Evolutionary conservation across 345 rosid genomes (phyloP).

Genomic region (Rhodamnia argentea): DNA sequence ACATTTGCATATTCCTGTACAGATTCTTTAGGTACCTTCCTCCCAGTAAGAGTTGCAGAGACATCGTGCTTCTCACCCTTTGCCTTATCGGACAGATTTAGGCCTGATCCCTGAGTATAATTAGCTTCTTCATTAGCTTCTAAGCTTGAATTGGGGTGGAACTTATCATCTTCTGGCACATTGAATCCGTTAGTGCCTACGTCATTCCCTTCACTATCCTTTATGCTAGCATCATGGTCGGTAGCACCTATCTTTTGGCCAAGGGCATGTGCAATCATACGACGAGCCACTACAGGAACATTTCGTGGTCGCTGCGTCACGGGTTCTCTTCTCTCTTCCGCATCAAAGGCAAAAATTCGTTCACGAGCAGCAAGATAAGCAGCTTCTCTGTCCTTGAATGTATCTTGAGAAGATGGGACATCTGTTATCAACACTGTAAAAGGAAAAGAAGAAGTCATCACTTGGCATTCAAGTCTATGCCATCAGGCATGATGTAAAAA

Average conservation of each 20-base stretch:
- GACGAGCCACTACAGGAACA: constrained; percentile 49
- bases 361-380: constrained; percentile 62
- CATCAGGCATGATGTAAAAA: background rate
- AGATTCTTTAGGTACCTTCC: constrained; percentile 5
- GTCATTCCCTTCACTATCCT: constrained; percentile 8
- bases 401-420: constrained; percentile 17
- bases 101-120: background rate
- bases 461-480: background rate
- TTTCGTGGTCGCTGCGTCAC: constrained; percentile 26
- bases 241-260: constrained; percentile 27
- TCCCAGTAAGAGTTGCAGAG: constrained; percentile 7
- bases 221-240: background rate
- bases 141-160: constrained; percentile 6
- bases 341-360: constrained; percentile 39
- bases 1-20: background rate
- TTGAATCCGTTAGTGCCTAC: background rate
- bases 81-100: background rate
- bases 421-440: constrained; percentile 18
- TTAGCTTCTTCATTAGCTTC: constrained; percentile 6
- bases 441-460: background rate
- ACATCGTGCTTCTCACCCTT: constrained; percentile 1
- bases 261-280: constrained; percentile 77
- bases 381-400: constrained; percentile 49
- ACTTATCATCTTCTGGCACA: constrained; percentile 7
- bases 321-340: constrained; percentile 21